Conservation (phyloP, 2,329 filamentous ascomycete species). For the Torrubiella hemipterigena region DNA sequence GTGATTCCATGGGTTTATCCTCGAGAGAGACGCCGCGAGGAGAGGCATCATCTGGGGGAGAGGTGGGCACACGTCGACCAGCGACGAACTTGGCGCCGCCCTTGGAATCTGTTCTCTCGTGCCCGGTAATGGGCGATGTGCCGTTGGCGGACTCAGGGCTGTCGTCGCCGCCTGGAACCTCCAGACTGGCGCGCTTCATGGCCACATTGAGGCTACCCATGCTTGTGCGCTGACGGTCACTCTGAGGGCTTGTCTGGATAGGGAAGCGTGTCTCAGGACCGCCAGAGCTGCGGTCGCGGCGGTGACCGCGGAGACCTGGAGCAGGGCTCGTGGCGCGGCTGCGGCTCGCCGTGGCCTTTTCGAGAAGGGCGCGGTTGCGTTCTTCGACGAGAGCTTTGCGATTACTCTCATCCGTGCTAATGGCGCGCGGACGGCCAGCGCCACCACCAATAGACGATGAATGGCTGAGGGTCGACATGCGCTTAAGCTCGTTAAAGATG, state of each 20-base stretch:
- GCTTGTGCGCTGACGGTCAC: constrained; percentile 38
- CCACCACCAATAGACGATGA: constrained; percentile 43
- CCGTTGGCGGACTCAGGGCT: constrained; percentile 32
- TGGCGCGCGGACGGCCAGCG: constrained; percentile 67
- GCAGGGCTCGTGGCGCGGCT: constrained; percentile 66
- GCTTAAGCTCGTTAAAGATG: constrained; percentile 93
- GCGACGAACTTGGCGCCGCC: too few relatives aligned
- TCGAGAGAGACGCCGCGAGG: constrained; percentile 9
- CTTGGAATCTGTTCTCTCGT: too few relatives aligned
- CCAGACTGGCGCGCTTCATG: constrained; percentile 58
- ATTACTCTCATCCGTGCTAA: constrained; percentile 93
- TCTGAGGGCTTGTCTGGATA: constrained; percentile 55
- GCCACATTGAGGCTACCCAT: constrained; percentile 35
- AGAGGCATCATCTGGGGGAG: constrained; percentile 13
- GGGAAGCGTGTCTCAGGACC: constrained; percentile 74
- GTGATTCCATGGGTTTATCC: constrained; percentile 5
- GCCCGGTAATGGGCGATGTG: constrained; percentile 12
- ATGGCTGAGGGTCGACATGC: constrained; percentile 61
- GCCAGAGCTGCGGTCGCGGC: constrained; percentile 68
- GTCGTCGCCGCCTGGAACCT: constrained; percentile 58
- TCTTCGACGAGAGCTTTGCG: constrained; percentile 91
- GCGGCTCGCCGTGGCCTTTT: constrained; percentile 50
- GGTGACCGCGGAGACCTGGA: constrained; percentile 49
- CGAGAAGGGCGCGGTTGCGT: constrained; percentile 69
- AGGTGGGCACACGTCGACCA: too few relatives aligned